phyloP scores from a whole-genome alignment of 2,329 filamentous ascomycete species.

The Aspergillus ruber region DNA sequence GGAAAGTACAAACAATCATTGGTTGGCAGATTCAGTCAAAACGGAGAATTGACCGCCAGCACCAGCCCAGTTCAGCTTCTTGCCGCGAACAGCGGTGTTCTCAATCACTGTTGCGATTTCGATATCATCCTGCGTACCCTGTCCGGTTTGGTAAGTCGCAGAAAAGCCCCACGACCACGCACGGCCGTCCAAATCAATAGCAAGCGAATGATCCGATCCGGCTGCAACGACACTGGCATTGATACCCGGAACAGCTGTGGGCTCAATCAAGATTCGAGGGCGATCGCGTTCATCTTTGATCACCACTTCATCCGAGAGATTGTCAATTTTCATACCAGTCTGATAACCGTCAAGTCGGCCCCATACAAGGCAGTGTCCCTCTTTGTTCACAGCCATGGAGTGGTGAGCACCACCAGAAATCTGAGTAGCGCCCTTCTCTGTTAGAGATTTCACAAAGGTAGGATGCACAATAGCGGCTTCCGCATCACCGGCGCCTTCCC shows the following conservation, averaged over 20 bases:
- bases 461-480: conserved; percentile 68
- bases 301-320: conserved; percentile 53
- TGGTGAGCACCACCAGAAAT: conserved; percentile 72
- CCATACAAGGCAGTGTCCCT: conserved; percentile 54
- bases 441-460: conserved; percentile 59
- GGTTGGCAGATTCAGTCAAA: conserved; percentile 27
- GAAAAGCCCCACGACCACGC: conserved; percentile 77
- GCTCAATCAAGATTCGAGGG: conserved; percentile 65
- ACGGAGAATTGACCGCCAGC: conserved; percentile 72
- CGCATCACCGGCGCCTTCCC: conserved; percentile 57
- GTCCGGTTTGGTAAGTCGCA: conserved; percentile 72
- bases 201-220: conserved; percentile 67
- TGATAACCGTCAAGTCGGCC: conserved; percentile 56
- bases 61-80: conserved; percentile 69
- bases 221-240: conserved; percentile 54
- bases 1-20: conserved; percentile 4
- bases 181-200: conserved; percentile 61
- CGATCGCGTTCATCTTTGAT: conserved; percentile 59
- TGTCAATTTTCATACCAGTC: conserved; percentile 53
- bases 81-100: conserved; percentile 72
- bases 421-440: conserved; percentile 56
- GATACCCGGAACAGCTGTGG: conserved; percentile 55
- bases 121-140: conserved; percentile 72
- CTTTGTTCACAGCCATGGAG: conserved; percentile 53
- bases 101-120: conserved; percentile 71